Base-by-base conservation (phyloP, 495 filamentous ascomycete species). In the Melanomma pulvis-pyrius region DNA sequence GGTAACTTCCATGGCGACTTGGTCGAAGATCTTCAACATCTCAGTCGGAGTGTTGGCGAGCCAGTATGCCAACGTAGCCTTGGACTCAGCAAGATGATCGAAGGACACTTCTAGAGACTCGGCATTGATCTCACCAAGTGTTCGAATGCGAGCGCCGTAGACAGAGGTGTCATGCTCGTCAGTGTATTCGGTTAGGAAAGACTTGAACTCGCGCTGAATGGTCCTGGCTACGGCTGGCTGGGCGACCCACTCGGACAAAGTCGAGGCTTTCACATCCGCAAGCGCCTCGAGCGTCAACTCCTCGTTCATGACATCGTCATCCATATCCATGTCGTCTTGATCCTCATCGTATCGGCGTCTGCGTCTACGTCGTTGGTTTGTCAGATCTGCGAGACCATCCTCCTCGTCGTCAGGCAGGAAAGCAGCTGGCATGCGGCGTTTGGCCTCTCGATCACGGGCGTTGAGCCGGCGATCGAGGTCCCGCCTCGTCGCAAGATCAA, bases 41-140 rank as follows among this genome's bases (percentile, higher is more conserved):
- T 96, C 93, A 47, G 91, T 86, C 0, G 96, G 96, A 9, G 94
- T 91, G 73, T 98, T 99, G 69, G 93, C 96, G 30, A 98, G 82
- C 82, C 97, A 99, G 76, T 96, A 97, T 17, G 92, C 93, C n/a
- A 99, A 82, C 28, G 92, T 92, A n/a, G 96, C 93, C 79, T 96
- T 98, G 44, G 89, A 88, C 34, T 87, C 84, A 19, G 90, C 86
- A 41, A 99, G 81, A 74, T 99, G 93, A 67, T 92, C 89, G 76
- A 96, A 99, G 13, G 92, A 97, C 28, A 99, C 92, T 76, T 98
- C 96, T 7, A 99, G 83, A 28, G 92, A 91, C 76, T 97, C 96
- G 30, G 92, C 92, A 76, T 99, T 99, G 69, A 96, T 82, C 76
- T 97, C 93, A 82, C 96, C 96, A 13, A 99, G 87, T 0, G 90